Evolutionary conservation across 441 rosid species (phyloP), one percentile per base, ranked within the genome.

Genomic region (Francoa sonchifolia): DNA sequence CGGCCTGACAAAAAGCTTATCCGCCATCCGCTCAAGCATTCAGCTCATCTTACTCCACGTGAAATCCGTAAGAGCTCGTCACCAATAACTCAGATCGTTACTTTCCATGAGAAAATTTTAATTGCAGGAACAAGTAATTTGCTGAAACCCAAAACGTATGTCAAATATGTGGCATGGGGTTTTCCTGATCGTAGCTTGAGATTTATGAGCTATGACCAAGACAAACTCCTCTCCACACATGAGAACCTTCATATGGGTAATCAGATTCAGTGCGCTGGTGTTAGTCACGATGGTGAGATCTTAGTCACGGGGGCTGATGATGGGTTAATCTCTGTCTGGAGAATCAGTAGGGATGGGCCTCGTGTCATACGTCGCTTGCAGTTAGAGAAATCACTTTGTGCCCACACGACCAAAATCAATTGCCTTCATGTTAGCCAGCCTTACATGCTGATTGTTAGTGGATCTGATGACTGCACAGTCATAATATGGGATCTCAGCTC

Each of bases 401-500:
- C 94, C 21, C 99, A 93, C 64, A 76, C 93, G 2, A 67, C 79
- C 39, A 82, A 63, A 58, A 71, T 93, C 55, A 76, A 95, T 13
- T 93, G 99, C 64, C 74, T 93, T 58, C 77, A 71, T 59, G 90
- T 93, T 49, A 74, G 99, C 63, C 99, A 88, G 64, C 94, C 99
- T 4, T 88, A 93, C 77, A 80, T 80, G 99, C 67, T 93, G 61
- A 75, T 93, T 47, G 86, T 68, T 18, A 93, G 95, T 46, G 97
- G 99, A 31, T 93, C 99, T 15, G 97, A 85, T 57, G 99, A 93
- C 63, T 72, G 88, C 63, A 73, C 90, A 8, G 95, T 85, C 20
- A 82, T 93, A 34, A 47, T 88, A 47, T 93, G 99, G 99, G 97
- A 93, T 55, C 97, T 93, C 52, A 76, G 99, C 57, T 73, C 97